Evolutionary conservation across 2,329 filamentous ascomycete species (phyloP), one percentile per base, ranked within the genome.

Genomic region (Phaeoacremonium minimum): DNA sequence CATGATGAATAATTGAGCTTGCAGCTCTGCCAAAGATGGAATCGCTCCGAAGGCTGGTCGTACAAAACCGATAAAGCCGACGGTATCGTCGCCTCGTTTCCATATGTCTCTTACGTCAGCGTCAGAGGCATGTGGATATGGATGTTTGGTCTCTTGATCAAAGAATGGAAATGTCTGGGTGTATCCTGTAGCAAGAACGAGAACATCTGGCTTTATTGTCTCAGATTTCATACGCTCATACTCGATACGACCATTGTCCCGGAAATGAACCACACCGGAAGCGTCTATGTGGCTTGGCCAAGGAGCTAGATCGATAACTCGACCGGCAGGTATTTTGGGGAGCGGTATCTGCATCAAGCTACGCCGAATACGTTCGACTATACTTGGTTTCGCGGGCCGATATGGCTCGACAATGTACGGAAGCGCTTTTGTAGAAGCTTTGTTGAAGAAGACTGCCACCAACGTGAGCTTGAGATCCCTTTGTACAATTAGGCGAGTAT

Each of bases 101-200:
- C 60, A 55, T 30, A 67, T 61, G 30, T 61, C 60, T 15, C 64
- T 53, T 6, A 61, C 56, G 19, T 57, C 51, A 2, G 56, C 55
- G n/a, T 58, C 50, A 7, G 48, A 47, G 4, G 59, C 50, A 6
- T 47, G 51, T 2, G 60, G 60, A 29, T 60, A 58, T n/a, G n/a
- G n/a, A n/a, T n/a, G n/a, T 4, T 18, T 33, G 5, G 26, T 5
- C n/a, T n/a, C n/a, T n/a, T n/a, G n/a, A 6, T 35, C 12, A 15
- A 50, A 35, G 19, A 51, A 51, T 1, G 47, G 48, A 31, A 72
- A 69, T 3, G 52, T 48, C 17, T 61, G 58, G 1, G 48, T 51
- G 45, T 73, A 75, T 0, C 70, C 71, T 0, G 71, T 74, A 4
- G 65, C 65, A 33, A 69, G 60, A 8, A 74, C 48, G 4, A 73